These are phyloP conservation scores for Pythium periplocum DNA, from an alignment of 352 stramenopile species.

Conservation along the genomic window DNA sequence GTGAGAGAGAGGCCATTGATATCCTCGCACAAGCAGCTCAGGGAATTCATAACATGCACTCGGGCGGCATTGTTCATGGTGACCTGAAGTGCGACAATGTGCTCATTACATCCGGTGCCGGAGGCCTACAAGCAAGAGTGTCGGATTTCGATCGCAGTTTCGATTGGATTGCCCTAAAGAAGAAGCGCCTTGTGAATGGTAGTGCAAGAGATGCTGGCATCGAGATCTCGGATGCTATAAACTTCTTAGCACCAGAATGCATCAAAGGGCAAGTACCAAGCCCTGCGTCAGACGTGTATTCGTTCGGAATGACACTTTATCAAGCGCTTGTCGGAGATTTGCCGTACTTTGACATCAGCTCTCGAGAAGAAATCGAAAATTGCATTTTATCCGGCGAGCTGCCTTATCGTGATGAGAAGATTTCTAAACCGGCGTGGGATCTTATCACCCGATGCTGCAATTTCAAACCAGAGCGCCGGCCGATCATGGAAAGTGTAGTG, in stretches of 20 bases:
- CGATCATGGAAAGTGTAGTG: neutral
- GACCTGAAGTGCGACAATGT: slow-evolving; percentile 8
- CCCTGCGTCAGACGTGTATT: slow-evolving; percentile 15
- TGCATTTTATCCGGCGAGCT: slow-evolving; percentile 1
- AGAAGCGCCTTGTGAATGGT: neutral
- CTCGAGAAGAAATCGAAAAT: slow-evolving; percentile 1
- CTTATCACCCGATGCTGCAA: slow-evolving; percentile 5
- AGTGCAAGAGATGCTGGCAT: slow-evolving; percentile 1
- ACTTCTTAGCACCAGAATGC: slow-evolving; percentile 14
- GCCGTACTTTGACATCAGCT: slow-evolving; percentile 8
- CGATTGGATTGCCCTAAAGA: slow-evolving; percentile 3
- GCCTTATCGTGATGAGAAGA: neutral
- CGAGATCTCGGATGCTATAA: slow-evolving; percentile 4
- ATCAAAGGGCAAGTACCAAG: slow-evolving; percentile 12
- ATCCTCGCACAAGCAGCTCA: slow-evolving; percentile 3
- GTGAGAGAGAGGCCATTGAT: neutral
- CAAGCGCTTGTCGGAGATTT: slow-evolving; percentile 9
- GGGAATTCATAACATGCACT: slow-evolving; percentile 2
- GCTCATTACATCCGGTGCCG: neutral
- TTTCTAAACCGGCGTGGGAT: slow-evolving; percentile 3
- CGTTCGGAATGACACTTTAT: slow-evolving; percentile 19
- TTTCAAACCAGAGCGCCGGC: neutral
- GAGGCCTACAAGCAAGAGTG: neutral
- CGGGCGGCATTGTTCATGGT: slow-evolving; percentile 4
- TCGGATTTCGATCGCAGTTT: slow-evolving; percentile 9